Evolutionary conservation across 495 filamentous ascomycete genomes (phyloP), one percentile per base, ranked within the genome.

Genomic region (Margaritispora aquatica): DNA sequence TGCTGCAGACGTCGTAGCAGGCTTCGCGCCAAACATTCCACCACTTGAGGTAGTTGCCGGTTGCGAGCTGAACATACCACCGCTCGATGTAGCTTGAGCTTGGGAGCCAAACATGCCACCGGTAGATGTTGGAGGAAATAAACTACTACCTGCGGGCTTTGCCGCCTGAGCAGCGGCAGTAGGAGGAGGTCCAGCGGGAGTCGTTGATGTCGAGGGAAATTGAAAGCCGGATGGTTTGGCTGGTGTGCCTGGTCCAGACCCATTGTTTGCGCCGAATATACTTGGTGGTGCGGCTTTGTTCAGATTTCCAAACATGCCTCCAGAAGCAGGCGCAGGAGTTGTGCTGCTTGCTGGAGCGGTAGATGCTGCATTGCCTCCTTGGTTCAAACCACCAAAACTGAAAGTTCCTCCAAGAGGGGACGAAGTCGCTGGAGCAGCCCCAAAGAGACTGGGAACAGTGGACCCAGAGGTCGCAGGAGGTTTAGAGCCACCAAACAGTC

Each of bases 131-230:
- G 47, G 15, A 55, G 26, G 44, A 50, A 49, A 46, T 10, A 50
- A n/a, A 22, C 47, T 17, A 48, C 44, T 22, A 5, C 44, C 44
- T 7, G 44, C 29, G 19, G 38, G 24, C 26, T 50, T 50, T 24
- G 47, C 9, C 2, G 47, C 8, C 31, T 59, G 44, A 41, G 17
- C 29, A 17, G 57, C 59, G 54, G 47, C 55, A 53, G 63, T 60
- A 24, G 72, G 71, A 36, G 72, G 72, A 10, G 69, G 70, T 24
- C 71, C 72, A 55, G 72, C 71, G 47, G 72, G 72, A 41, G 72
- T 75, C 19, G 69, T 74, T n/a, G 73, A 74, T 5, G n/a, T 52
- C 46, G 44, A 49, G 38, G 7, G 24, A 63, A 63, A 59, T 19
- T 57, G 22, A 36, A 41, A 20, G 38, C 38, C 38, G 55, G 49